These are phyloP conservation scores for Corymbia maculata DNA, from an alignment of 345 rosid species.

Conservation along the genomic window DNA sequence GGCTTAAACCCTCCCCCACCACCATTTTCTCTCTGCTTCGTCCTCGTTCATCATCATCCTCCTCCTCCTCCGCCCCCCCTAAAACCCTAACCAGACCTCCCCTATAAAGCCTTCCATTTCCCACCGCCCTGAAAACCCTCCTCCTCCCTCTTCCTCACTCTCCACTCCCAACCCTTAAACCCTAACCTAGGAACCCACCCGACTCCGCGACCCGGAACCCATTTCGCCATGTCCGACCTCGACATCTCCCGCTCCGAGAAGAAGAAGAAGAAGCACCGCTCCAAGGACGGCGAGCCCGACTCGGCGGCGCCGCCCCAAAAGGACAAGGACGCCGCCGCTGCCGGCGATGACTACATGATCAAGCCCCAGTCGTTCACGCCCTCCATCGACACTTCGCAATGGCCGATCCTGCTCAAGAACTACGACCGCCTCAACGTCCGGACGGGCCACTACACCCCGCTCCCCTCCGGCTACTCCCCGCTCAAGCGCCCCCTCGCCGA, in stretches of 20 bases:
- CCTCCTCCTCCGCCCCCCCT: not conserved
- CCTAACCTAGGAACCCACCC: not conserved
- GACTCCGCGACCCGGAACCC: not conserved
- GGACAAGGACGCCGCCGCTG: not conserved
- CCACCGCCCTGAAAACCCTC: not conserved
- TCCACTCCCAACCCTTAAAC: not conserved
- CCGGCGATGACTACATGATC: constrained; percentile 49
- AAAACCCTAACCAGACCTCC: not conserved
- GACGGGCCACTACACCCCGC: constrained; percentile 95
- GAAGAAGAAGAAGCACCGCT: constrained; percentile 8
- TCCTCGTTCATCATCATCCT: not conserved
- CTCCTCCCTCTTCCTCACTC: not conserved
- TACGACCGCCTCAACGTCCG: constrained; percentile 88
- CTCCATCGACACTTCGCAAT: constrained; percentile 67
- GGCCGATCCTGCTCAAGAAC: constrained; percentile 95
- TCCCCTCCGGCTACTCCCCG: constrained; percentile 77
- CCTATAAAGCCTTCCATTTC: not conserved
- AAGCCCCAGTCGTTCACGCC: constrained; percentile 82
- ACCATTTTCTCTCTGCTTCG: not conserved
- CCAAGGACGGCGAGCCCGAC: not conserved
- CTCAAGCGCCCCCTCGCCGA: constrained; percentile 81
- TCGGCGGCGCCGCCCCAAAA: not conserved
- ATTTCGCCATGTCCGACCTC: constrained; percentile 46
- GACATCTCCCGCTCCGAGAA: constrained; percentile 54
- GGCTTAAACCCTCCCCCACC: not conserved